Conservation (phyloP, 2,329 filamentous ascomycete species). For the Alternaria solani region DNA sequence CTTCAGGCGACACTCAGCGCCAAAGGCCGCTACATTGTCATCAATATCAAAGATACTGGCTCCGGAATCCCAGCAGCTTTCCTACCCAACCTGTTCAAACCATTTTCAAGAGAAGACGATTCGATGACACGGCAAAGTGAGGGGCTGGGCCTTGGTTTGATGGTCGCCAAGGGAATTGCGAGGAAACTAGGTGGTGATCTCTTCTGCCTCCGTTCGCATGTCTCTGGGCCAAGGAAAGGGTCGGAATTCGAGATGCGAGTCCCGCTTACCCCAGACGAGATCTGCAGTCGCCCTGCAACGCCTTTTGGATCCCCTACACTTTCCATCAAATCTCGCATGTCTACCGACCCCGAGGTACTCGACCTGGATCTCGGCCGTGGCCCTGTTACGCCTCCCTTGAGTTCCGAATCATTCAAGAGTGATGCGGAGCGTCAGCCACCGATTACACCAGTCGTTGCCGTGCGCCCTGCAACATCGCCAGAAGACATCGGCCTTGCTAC, state of each 20-base stretch:
- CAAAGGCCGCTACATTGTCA: slow-evolving; percentile 63
- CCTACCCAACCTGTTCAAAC: slow-evolving; percentile 71
- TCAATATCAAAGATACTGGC: slow-evolving; percentile 71
- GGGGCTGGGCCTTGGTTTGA: slow-evolving; percentile 71
- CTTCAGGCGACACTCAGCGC: slow-evolving; percentile 63
- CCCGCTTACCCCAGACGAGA: slow-evolving; percentile 64
- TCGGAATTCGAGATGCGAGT: slow-evolving; percentile 74
- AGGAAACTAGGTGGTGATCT: slow-evolving; percentile 74
- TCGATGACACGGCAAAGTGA: slow-evolving; percentile 73
- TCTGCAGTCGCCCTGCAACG: slow-evolving; percentile 59
- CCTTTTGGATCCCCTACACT: slow-evolving; percentile 59
- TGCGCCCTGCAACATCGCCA: slow-evolving; percentile 18
- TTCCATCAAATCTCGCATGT: slow-evolving; percentile 41
- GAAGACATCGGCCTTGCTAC: slow-evolving; percentile 34
- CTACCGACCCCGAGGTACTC: slow-evolving; percentile 39
- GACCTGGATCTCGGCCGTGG: slow-evolving; percentile 26
- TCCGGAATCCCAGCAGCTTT: slow-evolving; percentile 73
- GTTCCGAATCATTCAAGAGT: slow-evolving; percentile 31
- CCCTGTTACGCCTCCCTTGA: slow-evolving; percentile 41
- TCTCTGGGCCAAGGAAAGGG: slow-evolving; percentile 66
- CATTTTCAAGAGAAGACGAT: slow-evolving; percentile 73
- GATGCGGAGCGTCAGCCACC: slow-evolving; percentile 21
- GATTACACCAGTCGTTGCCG: slow-evolving; percentile 20
- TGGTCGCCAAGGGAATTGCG: slow-evolving; percentile 76
- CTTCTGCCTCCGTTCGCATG: slow-evolving; percentile 69